Conservation (phyloP, 2,329 filamentous ascomycete species). For the Xylaria sp. region DNA sequence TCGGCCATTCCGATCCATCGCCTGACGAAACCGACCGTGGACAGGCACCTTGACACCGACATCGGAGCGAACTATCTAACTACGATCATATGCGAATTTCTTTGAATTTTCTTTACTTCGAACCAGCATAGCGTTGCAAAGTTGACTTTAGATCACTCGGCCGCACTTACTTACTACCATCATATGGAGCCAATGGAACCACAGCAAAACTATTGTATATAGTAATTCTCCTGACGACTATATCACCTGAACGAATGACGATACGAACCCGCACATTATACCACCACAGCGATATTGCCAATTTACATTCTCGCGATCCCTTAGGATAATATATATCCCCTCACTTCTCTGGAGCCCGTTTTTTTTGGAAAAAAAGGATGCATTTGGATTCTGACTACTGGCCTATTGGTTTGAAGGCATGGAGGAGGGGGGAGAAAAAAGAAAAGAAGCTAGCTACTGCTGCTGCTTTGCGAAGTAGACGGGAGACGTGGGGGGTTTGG, state of each 20-base stretch:
- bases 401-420: background rate
- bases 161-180: slow-evolving; percentile 1
- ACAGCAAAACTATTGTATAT: slow-evolving; percentile 15
- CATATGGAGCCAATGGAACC: too few relatives aligned
- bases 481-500: background rate
- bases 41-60: background rate
- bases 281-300: slow-evolving; percentile 27
- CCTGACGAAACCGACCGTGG: slow-evolving; percentile 4
- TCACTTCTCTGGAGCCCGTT: slow-evolving; percentile 11
- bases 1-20: background rate
- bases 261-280: slow-evolving; percentile 32
- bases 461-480: background rate
- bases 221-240: slow-evolving; percentile 16
- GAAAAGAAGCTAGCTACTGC: too few relatives aligned
- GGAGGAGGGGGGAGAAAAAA: too few relatives aligned
- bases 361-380: slow-evolving; percentile 1
- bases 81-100: slow-evolving; percentile 6
- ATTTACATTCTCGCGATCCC: slow-evolving; percentile 11
- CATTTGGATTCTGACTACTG: background rate
- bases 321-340: slow-evolving; percentile 9
- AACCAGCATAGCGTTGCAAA: slow-evolving; percentile 5
- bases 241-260: slow-evolving; percentile 30
- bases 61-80: slow-evolving; percentile 3
- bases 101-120: slow-evolving; percentile 20
- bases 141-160: slow-evolving; percentile 1